Evolutionary conservation across 106 monocot genomes (phyloP).

Genomic region (Dendrobium nobile): DNA sequence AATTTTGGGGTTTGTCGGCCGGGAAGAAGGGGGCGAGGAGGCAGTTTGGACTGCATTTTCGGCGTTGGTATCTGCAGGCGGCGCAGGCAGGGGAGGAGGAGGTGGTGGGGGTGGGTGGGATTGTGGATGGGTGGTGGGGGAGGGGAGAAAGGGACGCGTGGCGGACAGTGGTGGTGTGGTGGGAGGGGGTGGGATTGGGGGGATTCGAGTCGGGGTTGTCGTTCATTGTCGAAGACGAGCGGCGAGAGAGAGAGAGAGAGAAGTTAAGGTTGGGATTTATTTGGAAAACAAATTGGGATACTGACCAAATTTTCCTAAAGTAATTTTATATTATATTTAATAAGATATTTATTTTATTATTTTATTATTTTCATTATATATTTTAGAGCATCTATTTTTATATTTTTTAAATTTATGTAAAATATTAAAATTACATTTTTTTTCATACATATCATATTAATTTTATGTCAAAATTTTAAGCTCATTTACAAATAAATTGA

Average conservation of each 20-base stretch:
- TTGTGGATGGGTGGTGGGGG: not conserved
- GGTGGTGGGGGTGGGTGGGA: not conserved
- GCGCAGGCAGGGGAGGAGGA: constrained; percentile 38
- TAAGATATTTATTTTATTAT: too few species aligned
- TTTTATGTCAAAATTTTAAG: too few species aligned
- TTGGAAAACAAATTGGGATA: too few species aligned
- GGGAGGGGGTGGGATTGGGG: not conserved
- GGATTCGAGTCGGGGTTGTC: not conserved
- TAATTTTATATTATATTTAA: too few species aligned
- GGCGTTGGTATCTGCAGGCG: constrained; percentile 59
- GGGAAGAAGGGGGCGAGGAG: constrained; percentile 52
- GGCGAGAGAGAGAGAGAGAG: not conserved
- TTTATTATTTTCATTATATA: too few species aligned
- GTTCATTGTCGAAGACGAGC: not conserved
- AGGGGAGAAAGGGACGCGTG: constrained; percentile 8
- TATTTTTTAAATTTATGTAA: too few species aligned
- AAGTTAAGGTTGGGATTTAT: not conserved
- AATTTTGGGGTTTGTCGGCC: constrained; percentile 31
- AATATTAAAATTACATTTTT: too few species aligned
- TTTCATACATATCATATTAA: too few species aligned
- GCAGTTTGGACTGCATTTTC: constrained; percentile 53
- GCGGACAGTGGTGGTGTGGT: constrained; percentile 11
- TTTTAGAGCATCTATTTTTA: too few species aligned
- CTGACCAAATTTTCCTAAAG: too few species aligned
- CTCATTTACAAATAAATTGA: too few species aligned